Evolutionary conservation across 257 asterid species (phyloP), one percentile per base, ranked within the genome.

Genomic region (Solanum microdontum): DNA sequence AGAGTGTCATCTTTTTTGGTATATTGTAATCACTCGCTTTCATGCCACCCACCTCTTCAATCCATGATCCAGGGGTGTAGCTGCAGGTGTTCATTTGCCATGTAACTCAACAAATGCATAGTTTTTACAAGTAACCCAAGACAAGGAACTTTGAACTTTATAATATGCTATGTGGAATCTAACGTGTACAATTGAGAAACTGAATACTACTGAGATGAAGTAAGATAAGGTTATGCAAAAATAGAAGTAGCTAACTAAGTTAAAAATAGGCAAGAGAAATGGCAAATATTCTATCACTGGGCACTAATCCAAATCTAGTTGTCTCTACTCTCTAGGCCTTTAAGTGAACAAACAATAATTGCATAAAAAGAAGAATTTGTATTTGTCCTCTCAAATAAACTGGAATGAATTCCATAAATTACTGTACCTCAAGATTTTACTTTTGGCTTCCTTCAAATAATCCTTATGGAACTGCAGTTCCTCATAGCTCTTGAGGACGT

Each of bases 11-110:
- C 58, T 77, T 91, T 77, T 89, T 83, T 19, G 96, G 98, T 70
- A 91, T 88, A 89, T 82, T 66, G 82, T 36, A 91, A 87, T 89
- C 89, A 33, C 82, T 87, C 84, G 60, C 66, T 76, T 75, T 82
- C 83, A 69, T 76, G 69, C 90, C 92, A 83, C 87, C 88, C 30
- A 85, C 90, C 82, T 91, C 92, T 79, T 89, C 96, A 70, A 87
- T 92, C 95, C 94, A 93, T 66, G 93, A 91, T 66, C 99, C 98
- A 12, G 98, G 98, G 33, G 89, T 87, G 87, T 96, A 96, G 89
- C 99, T 96, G 94, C 85, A 88, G 89, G 68, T 75, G 79, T 86
- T 84, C 85, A 32, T 77, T 51, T 58, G 4, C 68, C 39, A 77
- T 12, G 83, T 58, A 62, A 8, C 51, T 48, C 24, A 87, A 23